Conservation (phyloP, 2,329 filamentous ascomycete genomes). For the Botryosphaeria dothidea region DNA sequence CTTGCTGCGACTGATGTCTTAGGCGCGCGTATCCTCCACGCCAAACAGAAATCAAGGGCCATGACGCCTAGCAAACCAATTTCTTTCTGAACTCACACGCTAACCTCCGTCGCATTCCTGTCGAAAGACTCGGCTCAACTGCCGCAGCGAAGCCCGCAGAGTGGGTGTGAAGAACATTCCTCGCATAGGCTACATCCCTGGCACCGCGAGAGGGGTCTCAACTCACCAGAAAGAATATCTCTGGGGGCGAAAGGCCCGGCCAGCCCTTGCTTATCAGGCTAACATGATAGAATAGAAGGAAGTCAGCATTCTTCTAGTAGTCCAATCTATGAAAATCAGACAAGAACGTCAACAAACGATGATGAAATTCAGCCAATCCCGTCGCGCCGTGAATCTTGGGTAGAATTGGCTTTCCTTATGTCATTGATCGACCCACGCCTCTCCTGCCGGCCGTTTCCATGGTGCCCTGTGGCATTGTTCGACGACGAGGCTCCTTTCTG, state of each 20-base stretch:
- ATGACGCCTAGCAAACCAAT: slow-evolving; percentile 21
- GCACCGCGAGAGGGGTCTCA: slow-evolving; percentile 28
- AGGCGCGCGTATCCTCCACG: slow-evolving; percentile 19
- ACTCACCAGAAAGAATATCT: slow-evolving; percentile 37
- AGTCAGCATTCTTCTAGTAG: slow-evolving; percentile 22
- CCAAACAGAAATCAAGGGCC: slow-evolving; percentile 18
- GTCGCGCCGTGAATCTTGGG: slow-evolving; percentile 16
- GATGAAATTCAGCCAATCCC: slow-evolving; percentile 19
- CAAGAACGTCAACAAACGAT: slow-evolving; percentile 19
- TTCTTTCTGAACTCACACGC: slow-evolving; percentile 19
- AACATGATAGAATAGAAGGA: slow-evolving; percentile 26
- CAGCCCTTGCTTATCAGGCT: slow-evolving; percentile 41
- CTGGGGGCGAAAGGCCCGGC: slow-evolving; percentile 28
- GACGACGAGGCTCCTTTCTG: slow-evolving; percentile 19
- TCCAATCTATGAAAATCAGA: slow-evolving; percentile 20
- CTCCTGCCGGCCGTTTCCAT: slow-evolving; percentile 21
- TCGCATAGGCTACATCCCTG: slow-evolving; percentile 30
- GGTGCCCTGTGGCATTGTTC: slow-evolving; percentile 19
- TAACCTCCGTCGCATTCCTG: slow-evolving; percentile 21
- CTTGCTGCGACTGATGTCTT: slow-evolving; percentile 22
- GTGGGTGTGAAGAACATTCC: slow-evolving; percentile 22
- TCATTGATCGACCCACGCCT: slow-evolving; percentile 20
- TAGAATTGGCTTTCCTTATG: slow-evolving; percentile 18
- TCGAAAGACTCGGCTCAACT: slow-evolving; percentile 20
- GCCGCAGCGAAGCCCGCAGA: slow-evolving; percentile 4